These are phyloP conservation scores for Seiridium unicorne DNA, from an alignment of 2,329 filamentous ascomycete genomes.

Conservation along the genomic window DNA sequence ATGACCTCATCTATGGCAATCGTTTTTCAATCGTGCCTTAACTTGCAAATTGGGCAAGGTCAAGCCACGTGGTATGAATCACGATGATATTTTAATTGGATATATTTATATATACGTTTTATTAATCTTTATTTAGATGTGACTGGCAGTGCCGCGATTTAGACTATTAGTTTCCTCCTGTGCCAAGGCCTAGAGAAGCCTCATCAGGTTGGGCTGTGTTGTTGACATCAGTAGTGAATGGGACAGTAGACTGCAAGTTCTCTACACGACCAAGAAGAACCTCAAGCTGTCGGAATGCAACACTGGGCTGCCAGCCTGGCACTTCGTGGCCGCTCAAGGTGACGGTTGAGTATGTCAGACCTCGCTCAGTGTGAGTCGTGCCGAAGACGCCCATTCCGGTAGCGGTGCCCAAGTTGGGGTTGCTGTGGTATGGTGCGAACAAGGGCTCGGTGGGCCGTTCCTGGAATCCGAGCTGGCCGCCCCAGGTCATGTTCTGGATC, in stretches of 20 bases:
- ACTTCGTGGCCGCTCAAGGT: slow-evolving; percentile 62
- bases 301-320: slow-evolving; percentile 62
- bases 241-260: slow-evolving; percentile 1
- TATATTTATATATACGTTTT: too few species aligned
- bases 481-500: slow-evolving; percentile 79
- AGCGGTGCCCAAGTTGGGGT: slow-evolving; percentile 37
- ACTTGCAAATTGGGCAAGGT: too few species aligned
- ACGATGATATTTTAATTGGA: background rate
- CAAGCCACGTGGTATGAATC: too few species aligned
- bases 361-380: slow-evolving; percentile 68
- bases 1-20: too few species aligned
- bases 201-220: slow-evolving; percentile 1
- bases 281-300: slow-evolving; percentile 68
- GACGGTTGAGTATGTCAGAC: slow-evolving; percentile 66
- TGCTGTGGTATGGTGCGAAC: slow-evolving; percentile 61
- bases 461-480: slow-evolving; percentile 66
- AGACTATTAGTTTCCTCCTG: background rate
- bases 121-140: too few species aligned
- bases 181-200: background rate
- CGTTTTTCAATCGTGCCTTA: too few species aligned
- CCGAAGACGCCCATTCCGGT: slow-evolving; percentile 66
- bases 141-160: too few species aligned
- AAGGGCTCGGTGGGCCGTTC: slow-evolving; percentile 55
- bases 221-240: slow-evolving; percentile 7
- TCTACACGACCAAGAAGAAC: slow-evolving; percentile 68